A percentile compares a stretch with the other conserved stretches of the same genome.
Evolutionary conservation across 202 grass and related monocot genomes (phyloP).

Genomic region (Elaeis oleifera): DNA sequence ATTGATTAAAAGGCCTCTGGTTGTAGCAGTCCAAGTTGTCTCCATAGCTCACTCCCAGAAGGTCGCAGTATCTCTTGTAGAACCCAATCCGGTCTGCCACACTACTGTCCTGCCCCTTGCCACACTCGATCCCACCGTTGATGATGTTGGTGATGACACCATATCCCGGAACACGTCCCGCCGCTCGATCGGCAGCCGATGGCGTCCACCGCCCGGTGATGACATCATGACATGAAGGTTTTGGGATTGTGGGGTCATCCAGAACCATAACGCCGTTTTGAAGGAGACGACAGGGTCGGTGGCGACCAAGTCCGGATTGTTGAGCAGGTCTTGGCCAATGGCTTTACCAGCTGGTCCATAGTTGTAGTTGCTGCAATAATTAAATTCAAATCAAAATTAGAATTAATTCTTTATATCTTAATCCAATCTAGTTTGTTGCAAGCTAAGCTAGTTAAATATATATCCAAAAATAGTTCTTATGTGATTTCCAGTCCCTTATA

Average conservation of each 20-base stretch:
- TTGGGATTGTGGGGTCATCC: constrained; percentile 44
- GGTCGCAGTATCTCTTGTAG: constrained; percentile 54
- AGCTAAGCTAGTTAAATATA: no score
- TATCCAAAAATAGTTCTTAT: no score
- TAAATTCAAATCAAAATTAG: neutral
- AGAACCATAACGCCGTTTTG: constrained; percentile 53
- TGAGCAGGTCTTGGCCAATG: constrained; percentile 28
- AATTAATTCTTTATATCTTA: no score
- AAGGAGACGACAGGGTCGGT: constrained; percentile 15
- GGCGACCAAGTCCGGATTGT: constrained; percentile 33
- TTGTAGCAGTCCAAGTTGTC: constrained; percentile 40
- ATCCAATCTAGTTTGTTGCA: no score
- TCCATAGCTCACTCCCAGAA: constrained; percentile 34
- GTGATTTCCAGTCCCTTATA: no score
- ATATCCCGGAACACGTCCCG: constrained; percentile 19
- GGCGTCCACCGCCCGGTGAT: constrained; percentile 33
- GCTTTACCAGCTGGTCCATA: constrained; percentile 30
- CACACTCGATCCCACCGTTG: constrained; percentile 45
- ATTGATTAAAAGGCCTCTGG: constrained; percentile 21
- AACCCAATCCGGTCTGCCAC: constrained; percentile 35
- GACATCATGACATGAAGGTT: constrained; percentile 43
- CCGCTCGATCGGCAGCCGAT: neutral
- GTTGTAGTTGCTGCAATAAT: constrained; percentile 44
- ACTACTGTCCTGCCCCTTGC: constrained; percentile 7
- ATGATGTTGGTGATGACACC: constrained; percentile 46